phyloP scores from a whole-genome alignment of 495 filamentous ascomycete species.

The Tuber microsphaerosporum region DNA sequence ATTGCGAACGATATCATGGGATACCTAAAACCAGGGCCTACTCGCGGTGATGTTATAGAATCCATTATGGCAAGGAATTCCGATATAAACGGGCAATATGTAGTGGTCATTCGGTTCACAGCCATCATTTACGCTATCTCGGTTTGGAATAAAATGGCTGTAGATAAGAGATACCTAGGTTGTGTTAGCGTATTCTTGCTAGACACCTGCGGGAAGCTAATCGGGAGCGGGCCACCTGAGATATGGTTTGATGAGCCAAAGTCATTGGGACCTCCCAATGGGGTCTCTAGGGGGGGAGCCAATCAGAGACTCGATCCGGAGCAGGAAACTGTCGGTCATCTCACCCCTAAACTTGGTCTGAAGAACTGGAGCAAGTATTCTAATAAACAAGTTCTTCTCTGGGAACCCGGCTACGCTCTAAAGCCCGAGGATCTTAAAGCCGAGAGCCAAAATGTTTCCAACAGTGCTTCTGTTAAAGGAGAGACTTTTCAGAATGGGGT shows the following conservation, averaged over 20 bases:
- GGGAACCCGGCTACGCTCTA: not conserved
- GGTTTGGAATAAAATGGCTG: constrained; percentile 4
- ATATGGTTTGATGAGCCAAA: constrained; percentile 2
- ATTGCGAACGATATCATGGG: constrained; percentile 12
- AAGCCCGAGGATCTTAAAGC: not conserved
- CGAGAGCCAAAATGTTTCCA: not conserved
- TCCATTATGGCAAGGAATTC: constrained; percentile 7
- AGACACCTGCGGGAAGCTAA: not conserved
- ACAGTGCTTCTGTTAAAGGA: not conserved
- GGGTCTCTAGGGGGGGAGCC: not conserved
- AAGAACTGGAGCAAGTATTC: not conserved
- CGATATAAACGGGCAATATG: constrained; percentile 12
- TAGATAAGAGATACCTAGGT: not conserved
- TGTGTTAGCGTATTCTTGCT: not conserved
- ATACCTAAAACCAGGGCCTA: not conserved
- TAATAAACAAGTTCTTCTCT: not conserved
- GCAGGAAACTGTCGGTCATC: not conserved
- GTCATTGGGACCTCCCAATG: not conserved
- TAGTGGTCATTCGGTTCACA: constrained; percentile 16
- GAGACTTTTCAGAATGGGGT: constrained; percentile 9
- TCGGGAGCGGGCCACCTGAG: not conserved
- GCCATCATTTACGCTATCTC: constrained; percentile 19
- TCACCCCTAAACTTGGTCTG: not conserved
- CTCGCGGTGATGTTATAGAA: constrained; percentile 19
- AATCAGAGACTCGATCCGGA: not conserved